Evolutionary conservation across 768 basidiomycete species (phyloP), one percentile per base, ranked within the genome.

Genomic region (Naganishia randhawae): DNA sequence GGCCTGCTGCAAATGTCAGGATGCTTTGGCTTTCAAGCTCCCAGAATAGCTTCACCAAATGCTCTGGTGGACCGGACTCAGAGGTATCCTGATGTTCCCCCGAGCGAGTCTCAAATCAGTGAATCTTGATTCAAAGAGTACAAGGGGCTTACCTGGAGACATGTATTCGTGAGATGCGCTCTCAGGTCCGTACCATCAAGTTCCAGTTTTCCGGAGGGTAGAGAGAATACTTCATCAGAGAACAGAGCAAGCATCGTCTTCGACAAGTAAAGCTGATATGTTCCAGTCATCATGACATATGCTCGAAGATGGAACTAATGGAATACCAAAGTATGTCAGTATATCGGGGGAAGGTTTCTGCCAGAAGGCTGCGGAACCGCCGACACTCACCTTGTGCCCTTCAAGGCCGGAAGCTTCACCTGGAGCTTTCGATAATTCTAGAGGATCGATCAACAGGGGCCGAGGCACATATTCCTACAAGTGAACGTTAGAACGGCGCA

Each of bases 101-200:
- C 73, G 63, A n/a, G 62, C 3, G 32, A 63, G 64, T 11, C 57
- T 37, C 35, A 16, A 53, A n/a, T 57, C 5, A 65, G 63, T 22
- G 66, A 33, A 17, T 62, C 53, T 33, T 17, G 19, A 32, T 39
- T 64, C n/a, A 25, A 42, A 3, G 63, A 17, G 22, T 41, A n/a
- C 9, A 39, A 53, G 50, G 14, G 11, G 17, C 64, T 50, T 16
- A 75, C 76, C 69, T 96, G 95, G 16, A 96, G 82, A 22, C 89
- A 92, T 0, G 94, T 94, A 75, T 97, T 99, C 51, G 95, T 97
- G 22, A 97, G 83, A 80, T 97, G 94, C 3, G 89, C 84, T 8
- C 81, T 73, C 16, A 97, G 84, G 75, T 90, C 80, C 52, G 75
- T 1, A 22, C 74, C 67, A 10, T 73, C 73, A 4, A 73, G 69